A percentile compares a stretch with the other conserved stretches of the same genome.
Evolutionary conservation across 2,329 filamentous ascomycete genomes (phyloP).

Genomic region (Microcyclospora tardicrescens): DNA sequence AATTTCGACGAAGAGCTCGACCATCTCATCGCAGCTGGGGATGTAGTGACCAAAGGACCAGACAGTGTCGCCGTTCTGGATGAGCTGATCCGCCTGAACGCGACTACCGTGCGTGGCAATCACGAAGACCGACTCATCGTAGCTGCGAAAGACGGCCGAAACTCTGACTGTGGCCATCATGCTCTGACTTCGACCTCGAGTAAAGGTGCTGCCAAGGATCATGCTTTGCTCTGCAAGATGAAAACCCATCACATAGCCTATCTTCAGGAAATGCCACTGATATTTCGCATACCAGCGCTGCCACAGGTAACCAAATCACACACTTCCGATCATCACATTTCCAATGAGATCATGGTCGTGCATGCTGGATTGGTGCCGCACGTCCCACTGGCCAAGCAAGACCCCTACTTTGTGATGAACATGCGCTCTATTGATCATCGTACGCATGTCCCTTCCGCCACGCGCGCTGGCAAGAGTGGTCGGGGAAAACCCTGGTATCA

Average conservation of each 20-base stretch:
- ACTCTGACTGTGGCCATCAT: too few relatives aligned
- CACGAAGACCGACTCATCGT: slow-evolving; percentile 81
- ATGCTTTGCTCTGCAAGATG: slow-evolving; percentile 15
- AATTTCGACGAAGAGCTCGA: slow-evolving; percentile 51
- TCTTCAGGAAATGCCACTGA: slow-evolving; percentile 23
- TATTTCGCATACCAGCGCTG: slow-evolving; percentile 22
- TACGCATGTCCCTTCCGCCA: slow-evolving; percentile 44
- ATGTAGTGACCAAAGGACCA: slow-evolving; percentile 77
- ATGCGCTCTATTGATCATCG: slow-evolving; percentile 67
- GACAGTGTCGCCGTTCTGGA: slow-evolving; percentile 68
- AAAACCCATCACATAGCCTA: slow-evolving; percentile 20
- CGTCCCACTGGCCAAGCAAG: slow-evolving; percentile 53
- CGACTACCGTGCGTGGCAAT: slow-evolving; percentile 78
- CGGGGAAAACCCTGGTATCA: slow-evolving; percentile 18
- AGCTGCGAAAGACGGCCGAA: slow-evolving; percentile 8
- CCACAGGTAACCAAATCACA: slow-evolving; percentile 11
- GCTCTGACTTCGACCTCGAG: slow-evolving; percentile 6
- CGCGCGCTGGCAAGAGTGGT: slow-evolving; percentile 11
- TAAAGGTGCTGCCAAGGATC: slow-evolving; percentile 16
- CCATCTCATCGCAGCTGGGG: slow-evolving; percentile 63
- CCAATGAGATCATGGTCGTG: slow-evolving; percentile 50
- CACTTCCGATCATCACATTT: slow-evolving; percentile 46
- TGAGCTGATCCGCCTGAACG: slow-evolving; percentile 57
- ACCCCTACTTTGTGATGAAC: slow-evolving; percentile 78
- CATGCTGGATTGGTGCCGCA: slow-evolving; percentile 78